Conservation (phyloP, 331 rosid species). For the Quercus tomentella region DNA sequence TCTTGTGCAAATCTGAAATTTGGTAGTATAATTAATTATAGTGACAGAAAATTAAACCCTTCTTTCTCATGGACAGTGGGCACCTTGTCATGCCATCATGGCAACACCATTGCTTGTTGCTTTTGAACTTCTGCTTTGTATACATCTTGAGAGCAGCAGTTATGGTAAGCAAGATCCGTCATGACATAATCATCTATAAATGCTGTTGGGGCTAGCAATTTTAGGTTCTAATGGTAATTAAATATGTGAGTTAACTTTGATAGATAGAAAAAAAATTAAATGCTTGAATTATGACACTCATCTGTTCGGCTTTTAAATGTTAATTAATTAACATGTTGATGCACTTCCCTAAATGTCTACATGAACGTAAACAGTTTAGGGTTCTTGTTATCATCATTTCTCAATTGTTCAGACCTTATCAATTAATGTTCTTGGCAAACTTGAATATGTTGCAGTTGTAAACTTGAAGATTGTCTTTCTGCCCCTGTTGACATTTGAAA, state of each 20-base stretch:
- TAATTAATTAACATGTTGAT: background rate
- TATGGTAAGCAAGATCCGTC: slow-evolving; percentile 46
- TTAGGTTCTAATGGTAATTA: background rate
- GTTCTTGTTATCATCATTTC: background rate
- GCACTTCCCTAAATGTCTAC: background rate
- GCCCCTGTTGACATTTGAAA: slow-evolving; percentile 75
- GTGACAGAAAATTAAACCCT: slow-evolving; percentile 13
- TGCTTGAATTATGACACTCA: background rate
- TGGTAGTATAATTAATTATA: background rate
- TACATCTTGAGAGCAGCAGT: slow-evolving; percentile 58
- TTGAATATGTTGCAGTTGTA: slow-evolving; percentile 55
- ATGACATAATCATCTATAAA: background rate
- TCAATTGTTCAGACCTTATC: background rate
- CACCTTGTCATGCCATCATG: slow-evolving; percentile 81
- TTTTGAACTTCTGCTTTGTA: slow-evolving; percentile 87
- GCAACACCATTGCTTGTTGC: slow-evolving; percentile 86
- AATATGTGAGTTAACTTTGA: background rate
- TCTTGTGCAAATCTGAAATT: slow-evolving; percentile 5
- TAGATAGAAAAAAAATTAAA: background rate
- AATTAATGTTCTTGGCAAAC: slow-evolving; percentile 13
- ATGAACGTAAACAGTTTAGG: slow-evolving; percentile 1
- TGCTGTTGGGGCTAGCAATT: background rate
- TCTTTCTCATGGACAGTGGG: slow-evolving; percentile 69
- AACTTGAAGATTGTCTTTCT: slow-evolving; percentile 78
- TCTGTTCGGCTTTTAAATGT: background rate